Percentiles rank a stretch among this genome's conserved stretches.
Conservation (phyloP, 2,329 filamentous ascomycete species). For the Fusarium temperatum region DNA sequence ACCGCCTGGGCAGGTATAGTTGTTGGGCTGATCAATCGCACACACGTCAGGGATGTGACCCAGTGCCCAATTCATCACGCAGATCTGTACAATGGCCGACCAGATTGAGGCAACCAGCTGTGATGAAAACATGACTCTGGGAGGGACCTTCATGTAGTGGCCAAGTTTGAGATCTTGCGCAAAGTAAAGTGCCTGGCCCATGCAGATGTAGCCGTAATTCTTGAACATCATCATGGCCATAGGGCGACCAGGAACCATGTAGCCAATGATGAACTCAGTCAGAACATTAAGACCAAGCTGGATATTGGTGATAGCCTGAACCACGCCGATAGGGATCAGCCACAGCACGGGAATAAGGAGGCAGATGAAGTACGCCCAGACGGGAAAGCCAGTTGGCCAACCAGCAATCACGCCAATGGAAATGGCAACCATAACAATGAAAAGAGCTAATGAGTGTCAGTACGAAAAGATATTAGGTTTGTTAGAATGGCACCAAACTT, state of each 20-base stretch:
- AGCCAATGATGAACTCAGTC: constrained; percentile 78
- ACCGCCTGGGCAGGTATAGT: constrained; percentile 65
- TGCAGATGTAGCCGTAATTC: constrained; percentile 75
- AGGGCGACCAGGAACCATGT: constrained; percentile 75
- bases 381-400: constrained; percentile 66
- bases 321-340: constrained; percentile 68
- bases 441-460: constrained; percentile 50
- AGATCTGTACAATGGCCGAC: constrained; percentile 70
- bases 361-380: constrained; percentile 66
- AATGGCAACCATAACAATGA: constrained; percentile 62
- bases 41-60: constrained; percentile 71
- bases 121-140: constrained; percentile 68
- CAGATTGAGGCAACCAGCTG: constrained; percentile 68
- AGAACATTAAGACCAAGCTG: constrained; percentile 75
- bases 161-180: constrained; percentile 72
- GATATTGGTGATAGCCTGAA: constrained; percentile 69
- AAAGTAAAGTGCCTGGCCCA: constrained; percentile 73
- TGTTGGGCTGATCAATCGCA: constrained; percentile 58
- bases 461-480: constrained; percentile 17
- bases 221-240: constrained; percentile 83
- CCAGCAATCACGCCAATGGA: constrained; percentile 64
- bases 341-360: constrained; percentile 66
- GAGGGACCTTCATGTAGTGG: constrained; percentile 74
- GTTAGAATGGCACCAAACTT: constrained; percentile 49
- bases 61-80: constrained; percentile 73